Base-by-base conservation (phyloP, 163 green algal genomes). In the Chlamydomonas reinhardtii region DNA sequence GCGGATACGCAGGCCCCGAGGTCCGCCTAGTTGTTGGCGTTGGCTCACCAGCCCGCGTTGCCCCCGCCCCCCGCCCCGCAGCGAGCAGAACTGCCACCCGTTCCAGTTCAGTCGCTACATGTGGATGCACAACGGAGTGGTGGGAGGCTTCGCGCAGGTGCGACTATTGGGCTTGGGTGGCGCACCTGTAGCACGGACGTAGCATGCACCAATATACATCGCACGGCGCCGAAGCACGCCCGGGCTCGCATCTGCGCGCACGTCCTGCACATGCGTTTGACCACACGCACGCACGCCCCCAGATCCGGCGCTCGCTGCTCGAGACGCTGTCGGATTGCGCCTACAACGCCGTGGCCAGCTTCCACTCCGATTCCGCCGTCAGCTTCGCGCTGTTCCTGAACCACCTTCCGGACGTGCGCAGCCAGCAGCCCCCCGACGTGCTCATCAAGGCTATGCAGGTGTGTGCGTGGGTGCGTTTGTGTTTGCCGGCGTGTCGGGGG, bases 111-210 rank as follows among this genome's bases (percentile, higher is more conserved):
- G 64, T 48, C 92, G 95, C 59, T 99, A 99, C 93, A 87, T 99
- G 74, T 99, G 96, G 93, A 99, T 99, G 97, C 97, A 99, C 95
- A 99, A 99, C 74, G 89, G 82, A 22, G 81, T 88, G 17, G 76
- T 92, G 52, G 89, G 75, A n/a, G 85, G 76, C 20, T 90, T 89
- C 35, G 62, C 79, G 31, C 64, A 87, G 75, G 84, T 89, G 62
- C 16, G 76, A 2, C 27, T 3, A 8, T 14, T 48, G 39, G 39
- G 39, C 5, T 5, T 48, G 39, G 48, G 48, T 14, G 48, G 48
- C 43, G 43, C 43, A 54, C 43, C 43, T 54, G 43, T 6, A 54
- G 43, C 43, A n/a, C n/a, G n/a, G n/a, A n/a, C n/a, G n/a, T n/a
- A n/a, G n/a, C n/a, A n/a, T n/a, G n/a, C n/a, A n/a, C n/a, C n/a